Evolutionary conservation across 139 green algal genomes (phyloP).

Genomic region (Micractinium conductrix): DNA sequence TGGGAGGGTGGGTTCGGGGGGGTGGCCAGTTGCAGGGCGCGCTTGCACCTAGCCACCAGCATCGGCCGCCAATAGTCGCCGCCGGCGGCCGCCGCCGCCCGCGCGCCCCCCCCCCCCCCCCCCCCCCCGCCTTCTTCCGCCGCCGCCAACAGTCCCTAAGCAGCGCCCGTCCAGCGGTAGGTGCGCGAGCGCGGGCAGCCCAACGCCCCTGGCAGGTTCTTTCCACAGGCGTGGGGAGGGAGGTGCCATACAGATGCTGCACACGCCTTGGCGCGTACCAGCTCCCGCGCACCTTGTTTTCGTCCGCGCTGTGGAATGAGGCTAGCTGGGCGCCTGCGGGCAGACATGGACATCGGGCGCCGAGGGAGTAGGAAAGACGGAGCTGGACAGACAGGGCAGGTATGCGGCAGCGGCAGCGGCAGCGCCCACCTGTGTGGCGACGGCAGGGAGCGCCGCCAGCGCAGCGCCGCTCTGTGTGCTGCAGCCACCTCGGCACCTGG

Average conservation of each 20-base stretch:
- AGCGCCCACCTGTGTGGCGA: background rate
- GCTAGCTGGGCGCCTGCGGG: constrained; percentile 92
- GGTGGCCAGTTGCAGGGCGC: too few species aligned
- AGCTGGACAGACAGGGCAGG: background rate
- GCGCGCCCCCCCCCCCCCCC: too few species aligned
- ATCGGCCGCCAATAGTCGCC: too few species aligned
- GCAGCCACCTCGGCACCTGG: background rate
- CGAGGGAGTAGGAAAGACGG: background rate
- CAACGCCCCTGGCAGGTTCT: too few species aligned
- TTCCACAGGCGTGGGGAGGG: background rate
- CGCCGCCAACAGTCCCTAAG: too few species aligned
- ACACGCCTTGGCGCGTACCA: background rate
- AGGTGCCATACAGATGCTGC: background rate
- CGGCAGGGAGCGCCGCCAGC: background rate
- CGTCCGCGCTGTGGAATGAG: constrained; percentile 89
- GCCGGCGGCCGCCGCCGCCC: too few species aligned
- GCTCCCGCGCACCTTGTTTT: constrained; percentile 93
- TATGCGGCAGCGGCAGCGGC: background rate
- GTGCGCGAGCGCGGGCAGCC: too few species aligned
- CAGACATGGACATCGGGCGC: background rate
- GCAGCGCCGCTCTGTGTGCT: background rate
- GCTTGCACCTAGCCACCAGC: too few species aligned
- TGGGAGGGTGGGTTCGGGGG: background rate
- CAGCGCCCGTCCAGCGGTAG: too few species aligned
- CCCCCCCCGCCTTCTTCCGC: too few species aligned